Conservation (phyloP, 225 moss, liverwort and hornwort genomes). For the Marchantia polymorpha region DNA sequence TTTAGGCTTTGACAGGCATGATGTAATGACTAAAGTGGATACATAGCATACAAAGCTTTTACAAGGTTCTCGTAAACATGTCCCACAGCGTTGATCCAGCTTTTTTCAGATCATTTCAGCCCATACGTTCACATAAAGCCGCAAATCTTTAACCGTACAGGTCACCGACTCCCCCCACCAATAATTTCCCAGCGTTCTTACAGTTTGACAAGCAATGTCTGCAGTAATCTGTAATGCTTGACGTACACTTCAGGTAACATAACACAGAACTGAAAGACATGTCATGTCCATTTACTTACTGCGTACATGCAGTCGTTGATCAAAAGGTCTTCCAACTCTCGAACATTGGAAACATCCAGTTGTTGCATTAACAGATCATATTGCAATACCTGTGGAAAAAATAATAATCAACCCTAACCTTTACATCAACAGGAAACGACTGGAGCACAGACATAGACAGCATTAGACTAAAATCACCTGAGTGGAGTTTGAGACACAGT, state of each 20-base stretch:
- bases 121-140: neutral
- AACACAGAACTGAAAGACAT: neutral
- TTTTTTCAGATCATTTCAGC: too few species aligned
- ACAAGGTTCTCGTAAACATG: neutral
- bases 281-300: constrained; percentile 41
- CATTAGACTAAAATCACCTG: neutral
- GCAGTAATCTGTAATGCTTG: too few species aligned
- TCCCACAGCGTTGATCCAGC: neutral
- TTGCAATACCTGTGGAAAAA: constrained; percentile 62
- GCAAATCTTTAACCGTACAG: neutral
- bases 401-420: neutral
- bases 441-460: neutral
- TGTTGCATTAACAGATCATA: constrained; percentile 92
- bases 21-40: neutral
- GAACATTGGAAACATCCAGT: constrained; percentile 87
- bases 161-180: neutral
- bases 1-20: too few species aligned
- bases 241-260: neutral
- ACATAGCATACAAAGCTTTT: neutral
- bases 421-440: neutral
- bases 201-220: too few species aligned
- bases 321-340: constrained; percentile 85
- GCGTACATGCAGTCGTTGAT: constrained; percentile 99
- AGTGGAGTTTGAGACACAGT: neutral
- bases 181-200: neutral